Conservation (phyloP, 805 yeast genomes). For the Pichia kluyveri region DNA sequence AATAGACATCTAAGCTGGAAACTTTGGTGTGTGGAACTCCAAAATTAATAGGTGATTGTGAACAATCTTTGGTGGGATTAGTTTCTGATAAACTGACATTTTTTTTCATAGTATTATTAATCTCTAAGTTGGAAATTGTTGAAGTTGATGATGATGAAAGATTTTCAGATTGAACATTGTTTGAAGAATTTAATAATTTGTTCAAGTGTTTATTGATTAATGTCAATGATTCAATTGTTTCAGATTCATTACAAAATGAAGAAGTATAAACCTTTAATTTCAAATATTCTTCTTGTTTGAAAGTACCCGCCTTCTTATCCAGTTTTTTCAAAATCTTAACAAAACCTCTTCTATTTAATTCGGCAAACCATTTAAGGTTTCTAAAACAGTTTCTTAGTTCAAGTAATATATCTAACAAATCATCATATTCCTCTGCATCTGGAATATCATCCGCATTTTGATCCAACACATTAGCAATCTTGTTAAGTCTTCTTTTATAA, state of each 20-base stretch:
- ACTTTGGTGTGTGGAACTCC: not conserved
- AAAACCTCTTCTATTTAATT: slow-evolving; percentile 83
- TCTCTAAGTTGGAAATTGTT: slow-evolving; percentile 6
- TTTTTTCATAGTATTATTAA: not conserved
- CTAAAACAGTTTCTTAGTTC: slow-evolving; percentile 71
- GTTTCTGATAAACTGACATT: too few relatives aligned
- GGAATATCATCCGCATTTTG: slow-evolving; percentile 8
- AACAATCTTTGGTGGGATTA: too few relatives aligned
- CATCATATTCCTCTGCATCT: slow-evolving; percentile 51
- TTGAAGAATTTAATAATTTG: slow-evolving; percentile 28
- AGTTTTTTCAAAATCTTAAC: slow-evolving; percentile 81
- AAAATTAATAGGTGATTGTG: too few relatives aligned
- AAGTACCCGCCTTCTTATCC: slow-evolving; percentile 72
- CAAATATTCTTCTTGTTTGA: slow-evolving; percentile 47
- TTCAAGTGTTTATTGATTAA: slow-evolving; percentile 44
- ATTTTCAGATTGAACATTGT: not conserved
- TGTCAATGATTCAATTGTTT: slow-evolving; percentile 44
- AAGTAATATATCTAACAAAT: slow-evolving; percentile 55
- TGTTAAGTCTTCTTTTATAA: slow-evolving; percentile 59
- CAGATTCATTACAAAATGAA: slow-evolving; percentile 68
- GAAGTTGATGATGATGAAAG: slow-evolving; percentile 2
- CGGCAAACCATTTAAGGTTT: slow-evolving; percentile 90
- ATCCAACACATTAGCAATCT: slow-evolving; percentile 32
- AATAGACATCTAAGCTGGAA: slow-evolving; percentile 14
- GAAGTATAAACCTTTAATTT: slow-evolving; percentile 62